phyloP scores from a whole-genome alignment of 2,329 filamentous ascomycete genomes.

The Fusarium phyllophilum region DNA sequence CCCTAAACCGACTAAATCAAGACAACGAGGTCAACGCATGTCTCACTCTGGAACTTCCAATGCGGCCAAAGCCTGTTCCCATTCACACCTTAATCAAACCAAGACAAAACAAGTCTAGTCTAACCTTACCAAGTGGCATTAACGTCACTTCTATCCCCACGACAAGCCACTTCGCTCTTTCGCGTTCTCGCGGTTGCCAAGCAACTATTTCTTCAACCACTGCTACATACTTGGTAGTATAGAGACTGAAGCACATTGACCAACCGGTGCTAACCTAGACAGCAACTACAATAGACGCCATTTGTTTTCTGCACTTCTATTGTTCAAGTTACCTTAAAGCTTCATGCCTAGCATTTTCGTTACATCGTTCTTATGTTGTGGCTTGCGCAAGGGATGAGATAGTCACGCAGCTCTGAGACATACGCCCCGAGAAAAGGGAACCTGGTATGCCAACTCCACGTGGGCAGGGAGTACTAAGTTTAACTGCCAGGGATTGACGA shows the following conservation, averaged over 20 bases:
- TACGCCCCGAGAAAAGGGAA: constrained; percentile 12
- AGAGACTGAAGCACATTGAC: background rate
- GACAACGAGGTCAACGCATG: background rate
- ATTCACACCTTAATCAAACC: background rate
- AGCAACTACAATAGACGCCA: background rate
- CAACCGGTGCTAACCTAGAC: background rate
- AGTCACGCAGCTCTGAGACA: constrained; percentile 28
- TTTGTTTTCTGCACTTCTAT: background rate
- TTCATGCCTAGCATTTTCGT: background rate
- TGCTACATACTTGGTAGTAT: background rate
- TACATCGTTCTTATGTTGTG: constrained; percentile 24
- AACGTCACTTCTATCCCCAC: background rate
- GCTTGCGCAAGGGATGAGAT: constrained; percentile 27
- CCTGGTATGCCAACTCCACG: constrained; percentile 24
- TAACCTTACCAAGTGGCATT: background rate
- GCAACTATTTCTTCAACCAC: background rate
- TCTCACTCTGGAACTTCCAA: background rate
- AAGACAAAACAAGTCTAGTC: background rate
- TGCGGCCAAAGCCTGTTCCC: background rate
- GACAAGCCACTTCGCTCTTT: constrained; percentile 3
- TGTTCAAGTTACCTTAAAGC: background rate
- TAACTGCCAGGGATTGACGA: background rate
- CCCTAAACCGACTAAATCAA: constrained; percentile 3
- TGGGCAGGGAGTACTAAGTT: constrained; percentile 15
- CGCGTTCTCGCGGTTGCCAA: background rate